Evolutionary conservation across 2,329 filamentous ascomycete genomes (phyloP).

Genomic region (Thermothelomyces thermophilus): DNA sequence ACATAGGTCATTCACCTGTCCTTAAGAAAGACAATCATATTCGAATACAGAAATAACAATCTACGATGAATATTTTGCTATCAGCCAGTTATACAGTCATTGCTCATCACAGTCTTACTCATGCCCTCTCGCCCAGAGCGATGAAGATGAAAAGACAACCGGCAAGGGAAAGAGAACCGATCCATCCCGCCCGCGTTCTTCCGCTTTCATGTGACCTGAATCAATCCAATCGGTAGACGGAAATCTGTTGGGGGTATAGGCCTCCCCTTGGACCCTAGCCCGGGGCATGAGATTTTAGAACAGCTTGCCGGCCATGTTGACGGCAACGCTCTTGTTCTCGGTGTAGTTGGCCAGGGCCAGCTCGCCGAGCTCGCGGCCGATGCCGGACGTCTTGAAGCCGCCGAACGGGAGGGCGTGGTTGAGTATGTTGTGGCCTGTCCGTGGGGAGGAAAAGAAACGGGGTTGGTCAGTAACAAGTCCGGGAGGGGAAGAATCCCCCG

Average conservation of each 20-base stretch:
- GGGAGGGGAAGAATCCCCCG: not conserved
- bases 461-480: not conserved
- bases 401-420: conserved; percentile 56
- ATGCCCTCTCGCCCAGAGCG: too few relatives aligned
- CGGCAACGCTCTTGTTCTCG: conserved; percentile 59
- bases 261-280: too few relatives aligned
- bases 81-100: conserved; percentile 1
- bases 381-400: conserved; percentile 72
- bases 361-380: conserved; percentile 70
- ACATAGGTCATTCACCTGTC: too few relatives aligned
- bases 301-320: conserved; percentile 35
- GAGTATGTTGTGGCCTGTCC: conserved; percentile 33
- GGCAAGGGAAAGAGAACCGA: too few relatives aligned
- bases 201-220: too few relatives aligned
- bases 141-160: too few relatives aligned
- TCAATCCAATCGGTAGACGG: too few relatives aligned
- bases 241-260: too few relatives aligned
- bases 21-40: too few relatives aligned
- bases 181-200: too few relatives aligned
- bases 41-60: not conserved
- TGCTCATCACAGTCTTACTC: conserved; percentile 1
- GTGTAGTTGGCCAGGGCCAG: conserved; percentile 61
- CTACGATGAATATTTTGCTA: not conserved
- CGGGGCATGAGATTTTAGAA: conserved; percentile 3
- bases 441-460: too few relatives aligned